These are phyloP conservation scores for Aspergillus hancockii DNA, from an alignment of 495 filamentous ascomycete genomes.

Conservation along the genomic window DNA sequence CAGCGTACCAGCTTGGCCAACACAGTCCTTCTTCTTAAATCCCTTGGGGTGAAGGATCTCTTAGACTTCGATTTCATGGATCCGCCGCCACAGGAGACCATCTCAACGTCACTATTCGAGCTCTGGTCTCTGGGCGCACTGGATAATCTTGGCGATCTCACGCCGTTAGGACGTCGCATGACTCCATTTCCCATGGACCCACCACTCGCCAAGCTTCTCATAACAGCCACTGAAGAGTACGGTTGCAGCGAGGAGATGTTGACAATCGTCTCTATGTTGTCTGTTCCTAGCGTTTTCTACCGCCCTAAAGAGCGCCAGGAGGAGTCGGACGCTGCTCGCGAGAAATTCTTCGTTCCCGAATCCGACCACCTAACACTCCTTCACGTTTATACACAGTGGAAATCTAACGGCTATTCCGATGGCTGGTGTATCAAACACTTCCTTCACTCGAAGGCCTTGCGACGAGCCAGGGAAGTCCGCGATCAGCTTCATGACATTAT, in stretches of 20 bases:
- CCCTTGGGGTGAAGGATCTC: slow-evolving; percentile 89
- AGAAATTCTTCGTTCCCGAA: slow-evolving; percentile 98
- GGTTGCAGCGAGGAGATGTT: slow-evolving; percentile 96
- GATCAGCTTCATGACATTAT: slow-evolving; percentile 95
- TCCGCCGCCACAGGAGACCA: slow-evolving; percentile 96
- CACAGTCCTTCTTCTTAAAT: slow-evolving; percentile 92
- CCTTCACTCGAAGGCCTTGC: slow-evolving; percentile 85
- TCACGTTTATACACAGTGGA: slow-evolving; percentile 96
- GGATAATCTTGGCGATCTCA: slow-evolving; percentile 91
- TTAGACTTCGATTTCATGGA: slow-evolving; percentile 99
- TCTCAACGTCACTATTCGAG: slow-evolving; percentile 95
- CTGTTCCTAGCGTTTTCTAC: slow-evolving; percentile 95
- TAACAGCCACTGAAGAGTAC: slow-evolving; percentile 81
- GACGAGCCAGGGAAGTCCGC: slow-evolving; percentile 88
- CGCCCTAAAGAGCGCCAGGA: slow-evolving; percentile 96
- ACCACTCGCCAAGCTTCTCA: slow-evolving; percentile 88
- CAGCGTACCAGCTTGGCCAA: slow-evolving; percentile 95
- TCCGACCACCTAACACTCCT: slow-evolving; percentile 95
- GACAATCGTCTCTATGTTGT: slow-evolving; percentile 97
- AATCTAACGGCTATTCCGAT: slow-evolving; percentile 84
- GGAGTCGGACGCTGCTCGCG: slow-evolving; percentile 92
- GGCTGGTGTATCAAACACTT: slow-evolving; percentile 93
- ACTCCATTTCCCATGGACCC: slow-evolving; percentile 98
- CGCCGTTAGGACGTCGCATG: slow-evolving; percentile 85
- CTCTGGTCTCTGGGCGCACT: slow-evolving; percentile 95